A percentile compares a stretch with the other conserved stretches of the same genome.
phyloP scores from a whole-genome alignment of 1,284 basidiomycete genomes.

The Trametes sp. region DNA sequence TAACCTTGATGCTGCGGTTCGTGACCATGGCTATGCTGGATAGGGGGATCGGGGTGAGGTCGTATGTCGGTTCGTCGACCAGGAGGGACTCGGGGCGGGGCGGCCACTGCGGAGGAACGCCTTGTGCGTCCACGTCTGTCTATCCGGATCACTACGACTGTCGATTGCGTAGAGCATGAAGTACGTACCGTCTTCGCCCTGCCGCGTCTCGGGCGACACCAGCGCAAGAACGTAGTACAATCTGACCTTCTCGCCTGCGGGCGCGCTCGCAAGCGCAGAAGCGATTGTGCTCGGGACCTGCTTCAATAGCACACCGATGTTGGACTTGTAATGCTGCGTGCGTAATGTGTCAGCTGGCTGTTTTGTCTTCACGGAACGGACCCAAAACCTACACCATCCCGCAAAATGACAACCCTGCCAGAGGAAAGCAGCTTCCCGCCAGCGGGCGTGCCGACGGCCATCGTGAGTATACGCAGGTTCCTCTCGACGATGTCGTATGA shows the following conservation, averaged over 20 bases:
- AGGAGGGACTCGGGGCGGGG: slow-evolving; percentile 56
- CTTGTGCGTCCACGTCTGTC: slow-evolving; percentile 67
- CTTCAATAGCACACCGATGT: slow-evolving; percentile 82
- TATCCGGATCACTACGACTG: neutral
- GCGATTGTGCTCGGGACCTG: slow-evolving; percentile 59
- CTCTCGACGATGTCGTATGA: slow-evolving; percentile 70
- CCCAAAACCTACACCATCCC: slow-evolving; percentile 73
- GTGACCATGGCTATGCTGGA: slow-evolving; percentile 85
- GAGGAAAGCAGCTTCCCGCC: slow-evolving; percentile 73
- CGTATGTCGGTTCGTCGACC: slow-evolving; percentile 69
- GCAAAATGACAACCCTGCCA: slow-evolving; percentile 87
- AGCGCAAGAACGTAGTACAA: slow-evolving; percentile 81
- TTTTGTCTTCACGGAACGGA: neutral
- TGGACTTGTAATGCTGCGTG: slow-evolving; percentile 80
- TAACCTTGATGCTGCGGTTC: slow-evolving; percentile 74
- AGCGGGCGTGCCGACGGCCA: slow-evolving; percentile 69
- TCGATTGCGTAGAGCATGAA: neutral
- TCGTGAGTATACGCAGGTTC: slow-evolving; percentile 73
- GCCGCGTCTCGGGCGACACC: slow-evolving; percentile 71
- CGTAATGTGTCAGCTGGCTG: slow-evolving; percentile 5
- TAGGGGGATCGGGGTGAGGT: slow-evolving; percentile 72
- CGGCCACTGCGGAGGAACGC: slow-evolving; percentile 81
- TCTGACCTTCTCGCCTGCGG: slow-evolving; percentile 57
- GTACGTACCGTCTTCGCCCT: slow-evolving; percentile 58
- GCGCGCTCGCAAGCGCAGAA: slow-evolving; percentile 53